Percentiles rank a stretch among this genome's conserved stretches.
Conservation (phyloP, 1,284 basidiomycete genomes). For the Ceratobasidium sp. region DNA sequence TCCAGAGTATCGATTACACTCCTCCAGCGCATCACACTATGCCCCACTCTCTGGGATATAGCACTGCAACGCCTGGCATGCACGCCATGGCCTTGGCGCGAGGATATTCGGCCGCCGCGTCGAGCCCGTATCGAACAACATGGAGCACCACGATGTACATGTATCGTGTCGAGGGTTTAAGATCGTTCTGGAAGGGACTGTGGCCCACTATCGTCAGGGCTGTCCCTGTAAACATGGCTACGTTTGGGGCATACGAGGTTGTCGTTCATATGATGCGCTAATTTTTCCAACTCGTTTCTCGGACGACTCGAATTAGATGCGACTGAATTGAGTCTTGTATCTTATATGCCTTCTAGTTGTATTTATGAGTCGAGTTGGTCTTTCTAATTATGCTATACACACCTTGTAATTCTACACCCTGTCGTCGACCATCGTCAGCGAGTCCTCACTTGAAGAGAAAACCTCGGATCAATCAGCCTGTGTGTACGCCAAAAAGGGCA, state of each 20-base stretch:
- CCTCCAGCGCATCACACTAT: constrained; percentile 18
- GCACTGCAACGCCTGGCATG: constrained; percentile 37
- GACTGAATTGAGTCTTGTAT: background rate
- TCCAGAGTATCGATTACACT: constrained; percentile 60
- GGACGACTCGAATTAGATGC: background rate
- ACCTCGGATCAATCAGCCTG: too few relatives aligned
- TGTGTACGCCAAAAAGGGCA: too few relatives aligned
- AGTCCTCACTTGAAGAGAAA: too few relatives aligned
- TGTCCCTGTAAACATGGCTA: constrained; percentile 65
- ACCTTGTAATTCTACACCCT: too few relatives aligned
- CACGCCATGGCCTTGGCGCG: constrained; percentile 35
- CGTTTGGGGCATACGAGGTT: constrained; percentile 60
- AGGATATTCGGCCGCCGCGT: constrained; percentile 39
- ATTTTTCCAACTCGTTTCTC: constrained; percentile 43
- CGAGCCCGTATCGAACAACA: constrained; percentile 60
- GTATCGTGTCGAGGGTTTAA: constrained; percentile 66
- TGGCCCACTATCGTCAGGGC: constrained; percentile 76
- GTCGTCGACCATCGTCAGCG: too few relatives aligned
- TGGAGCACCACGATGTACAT: constrained; percentile 65
- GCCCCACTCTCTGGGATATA: background rate
- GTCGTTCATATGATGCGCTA: constrained; percentile 50
- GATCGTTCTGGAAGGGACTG: constrained; percentile 77
- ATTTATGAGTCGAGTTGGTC: background rate
- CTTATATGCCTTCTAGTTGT: too few relatives aligned
- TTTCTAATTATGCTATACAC: too few relatives aligned